Conservation (phyloP, 768 basidiomycete genomes). For the Agaricus subrufescens region DNA sequence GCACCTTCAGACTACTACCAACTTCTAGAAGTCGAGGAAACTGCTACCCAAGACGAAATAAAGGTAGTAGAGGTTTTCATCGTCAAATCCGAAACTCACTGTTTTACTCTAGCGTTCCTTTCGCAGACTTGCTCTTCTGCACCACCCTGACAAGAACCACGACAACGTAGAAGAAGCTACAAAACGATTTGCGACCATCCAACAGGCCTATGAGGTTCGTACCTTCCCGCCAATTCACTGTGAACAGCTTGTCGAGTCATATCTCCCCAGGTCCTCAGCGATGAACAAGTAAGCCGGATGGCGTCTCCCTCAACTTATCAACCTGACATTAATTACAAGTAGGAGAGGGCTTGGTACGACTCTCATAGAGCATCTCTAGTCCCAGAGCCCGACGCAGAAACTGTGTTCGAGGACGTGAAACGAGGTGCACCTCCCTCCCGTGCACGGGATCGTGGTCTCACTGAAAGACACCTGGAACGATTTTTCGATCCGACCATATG, state of each 20-base stretch:
- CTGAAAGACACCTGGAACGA: constrained; percentile 71
- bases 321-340: constrained; percentile 30
- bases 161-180: constrained; percentile 84
- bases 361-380: constrained; percentile 77
- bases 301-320: background rate
- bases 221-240: background rate
- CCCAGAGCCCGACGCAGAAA: constrained; percentile 80
- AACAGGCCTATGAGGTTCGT: constrained; percentile 91
- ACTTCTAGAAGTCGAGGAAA: constrained; percentile 75
- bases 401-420: constrained; percentile 81
- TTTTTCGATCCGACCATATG: constrained; percentile 79
- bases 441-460: constrained; percentile 68
- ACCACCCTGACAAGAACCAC: constrained; percentile 87
- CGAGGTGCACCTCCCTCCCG: constrained; percentile 56
- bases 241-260: constrained; percentile 2
- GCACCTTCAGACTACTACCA: constrained; percentile 70
- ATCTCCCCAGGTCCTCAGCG: constrained; percentile 70
- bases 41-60: constrained; percentile 85
- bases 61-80: constrained; percentile 43
- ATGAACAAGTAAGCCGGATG: constrained; percentile 73
- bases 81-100: constrained; percentile 1
- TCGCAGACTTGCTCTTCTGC: constrained; percentile 75
- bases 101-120: constrained; percentile 62
- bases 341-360: constrained; percentile 99
- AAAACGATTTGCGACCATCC: constrained; percentile 78